Evolutionary conservation across 2,329 filamentous ascomycete species (phyloP), one percentile per base, ranked within the genome.

Genomic region (Trichophyton verrucosum): DNA sequence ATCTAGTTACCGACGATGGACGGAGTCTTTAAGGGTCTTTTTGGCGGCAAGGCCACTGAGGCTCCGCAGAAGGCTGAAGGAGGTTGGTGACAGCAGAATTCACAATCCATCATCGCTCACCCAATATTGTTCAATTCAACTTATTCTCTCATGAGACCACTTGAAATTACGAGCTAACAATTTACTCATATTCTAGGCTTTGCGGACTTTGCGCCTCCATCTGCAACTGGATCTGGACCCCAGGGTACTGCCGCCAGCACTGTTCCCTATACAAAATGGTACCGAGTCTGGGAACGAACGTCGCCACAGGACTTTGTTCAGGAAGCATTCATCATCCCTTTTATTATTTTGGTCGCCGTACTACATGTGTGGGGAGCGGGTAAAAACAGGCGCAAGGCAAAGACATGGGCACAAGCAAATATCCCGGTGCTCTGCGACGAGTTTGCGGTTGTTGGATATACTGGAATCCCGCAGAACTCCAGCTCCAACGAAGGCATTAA

Each of bases 211-310:
- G 57, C 63, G 27, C 59, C 58, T 22, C n/a, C 59, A 27, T 53
- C 66, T 63, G 61, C 11, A 15, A 33, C 68, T 61, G 62, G 73
- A 33, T 65, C 67, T 63, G 61, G 63, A 40, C 74, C 75, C 57
- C 67, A 70, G 36, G 71, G 75, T 17, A 79, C 81, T 63, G 78
- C 77, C 51, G 73, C 76, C 55, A 79, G 80, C 51, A 75, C 72
- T 49, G 77, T 80, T 27, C 88, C 89, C 13, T 96, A 87, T 75
- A 96, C 91, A 58, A 90, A 89, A 79, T 99, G 94, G 94, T 99
- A 97, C 78, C 90, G 91, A 61, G 80, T 97, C 64, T 94, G 95
- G 82, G 91, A 97, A 82, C 90, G 94, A 70, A 86, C 91, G 69
- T 85, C 85, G 27, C 78, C 86, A 63, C 81, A 81, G 70, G 94